These are phyloP conservation scores for Dissophora ornata DNA, from an alignment of 192 early-diverging fungal genomes.

Conservation along the genomic window DNA sequence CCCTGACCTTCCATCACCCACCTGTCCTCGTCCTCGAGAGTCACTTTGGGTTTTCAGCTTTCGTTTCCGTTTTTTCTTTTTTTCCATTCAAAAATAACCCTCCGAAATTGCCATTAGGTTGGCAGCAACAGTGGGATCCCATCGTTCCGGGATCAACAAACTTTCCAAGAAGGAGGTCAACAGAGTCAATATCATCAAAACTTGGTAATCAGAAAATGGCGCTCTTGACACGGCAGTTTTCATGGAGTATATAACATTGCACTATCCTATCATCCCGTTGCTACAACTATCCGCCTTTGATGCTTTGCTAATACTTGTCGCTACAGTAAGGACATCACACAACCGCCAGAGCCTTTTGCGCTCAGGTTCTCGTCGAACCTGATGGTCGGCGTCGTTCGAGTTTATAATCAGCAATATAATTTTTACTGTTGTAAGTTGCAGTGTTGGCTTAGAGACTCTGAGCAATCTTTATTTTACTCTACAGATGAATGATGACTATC, in stretches of 20 bases:
- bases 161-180: slow-evolving; percentile 67
- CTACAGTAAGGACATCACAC: slow-evolving; percentile 35
- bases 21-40: too few species aligned
- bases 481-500: background rate
- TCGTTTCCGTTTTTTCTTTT: background rate
- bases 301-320: too few species aligned
- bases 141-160: slow-evolving; percentile 59
- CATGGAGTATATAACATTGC: too few species aligned
- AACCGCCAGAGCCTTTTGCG: slow-evolving; percentile 67
- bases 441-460: background rate
- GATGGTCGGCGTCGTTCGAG: slow-evolving; percentile 66
- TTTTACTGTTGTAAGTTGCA: slow-evolving; percentile 61
- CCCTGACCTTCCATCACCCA: too few species aligned
- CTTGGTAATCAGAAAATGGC: slow-evolving; percentile 44
- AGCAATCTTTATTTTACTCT: background rate
- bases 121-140: slow-evolving; percentile 62
- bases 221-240: too few species aligned
- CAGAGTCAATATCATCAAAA: slow-evolving; percentile 61
- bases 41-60: background rate
- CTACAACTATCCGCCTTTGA: too few species aligned
- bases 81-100: background rate
- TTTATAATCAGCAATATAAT: slow-evolving; percentile 65
- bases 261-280: too few species aligned
- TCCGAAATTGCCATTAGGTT: too few species aligned
- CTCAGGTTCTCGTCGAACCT: slow-evolving; percentile 68